These are phyloP conservation scores for Pseudoneurospora amorphoporcata DNA, from an alignment of 495 filamentous ascomycete genomes.

Conservation along the genomic window DNA sequence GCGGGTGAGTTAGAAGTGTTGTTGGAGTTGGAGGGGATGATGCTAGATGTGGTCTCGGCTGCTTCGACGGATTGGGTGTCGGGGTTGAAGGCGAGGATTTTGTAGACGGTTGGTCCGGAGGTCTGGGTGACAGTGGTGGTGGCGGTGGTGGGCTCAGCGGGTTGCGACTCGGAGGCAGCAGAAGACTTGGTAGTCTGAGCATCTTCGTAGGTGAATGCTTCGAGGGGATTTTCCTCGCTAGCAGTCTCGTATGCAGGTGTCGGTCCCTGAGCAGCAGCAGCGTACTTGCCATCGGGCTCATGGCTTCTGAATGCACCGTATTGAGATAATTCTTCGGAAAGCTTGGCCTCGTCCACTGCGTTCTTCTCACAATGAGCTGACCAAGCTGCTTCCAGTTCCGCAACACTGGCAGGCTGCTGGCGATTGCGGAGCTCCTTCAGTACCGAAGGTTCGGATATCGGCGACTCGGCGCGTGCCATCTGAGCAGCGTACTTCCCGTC, in stretches of 20 bases:
- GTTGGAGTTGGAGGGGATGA: constrained; percentile 32
- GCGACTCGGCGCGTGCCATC: constrained; percentile 4
- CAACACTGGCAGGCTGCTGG: not conserved
- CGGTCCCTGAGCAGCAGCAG: not conserved
- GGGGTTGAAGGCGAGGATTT: constrained; percentile 63
- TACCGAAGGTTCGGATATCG: constrained; percentile 17
- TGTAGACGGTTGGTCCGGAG: constrained; percentile 45
- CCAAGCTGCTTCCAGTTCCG: not conserved
- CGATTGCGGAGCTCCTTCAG: constrained; percentile 10
- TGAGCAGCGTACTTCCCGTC: constrained; percentile 17
- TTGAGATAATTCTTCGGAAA: not conserved
- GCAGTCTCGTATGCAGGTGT: constrained; percentile 5
- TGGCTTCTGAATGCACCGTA: constrained; percentile 7
- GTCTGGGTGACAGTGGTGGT: not conserved
- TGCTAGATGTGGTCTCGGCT: constrained; percentile 53
- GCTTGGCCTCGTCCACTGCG: not conserved
- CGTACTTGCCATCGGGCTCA: constrained; percentile 14
- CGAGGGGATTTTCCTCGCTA: constrained; percentile 20
- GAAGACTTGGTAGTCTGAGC: constrained; percentile 6
- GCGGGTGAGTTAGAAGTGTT: constrained; percentile 36
- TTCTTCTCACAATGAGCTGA: not conserved
- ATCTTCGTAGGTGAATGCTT: constrained; percentile 21
- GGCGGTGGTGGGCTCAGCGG: constrained; percentile 21
- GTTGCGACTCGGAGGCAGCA: constrained; percentile 21
- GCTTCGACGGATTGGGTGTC: constrained; percentile 47